A percentile compares a stretch with the other conserved stretches of the same genome.
phyloP scores from a whole-genome alignment of 225 moss, liverwort and hornwort species.

The Sphagnum tenellum region DNA sequence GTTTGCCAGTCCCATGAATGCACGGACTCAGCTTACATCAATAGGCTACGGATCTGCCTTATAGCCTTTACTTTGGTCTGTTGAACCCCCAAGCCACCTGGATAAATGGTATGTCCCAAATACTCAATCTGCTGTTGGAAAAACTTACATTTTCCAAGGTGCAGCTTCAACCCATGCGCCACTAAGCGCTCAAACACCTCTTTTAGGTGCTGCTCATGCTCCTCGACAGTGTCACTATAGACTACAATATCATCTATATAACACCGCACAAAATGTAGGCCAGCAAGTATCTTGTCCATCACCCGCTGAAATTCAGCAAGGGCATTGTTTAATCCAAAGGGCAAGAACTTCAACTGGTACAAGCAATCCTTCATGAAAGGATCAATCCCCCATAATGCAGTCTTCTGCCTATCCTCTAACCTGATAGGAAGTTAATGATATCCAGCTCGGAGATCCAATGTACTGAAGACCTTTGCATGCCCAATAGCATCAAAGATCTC shows the following conservation, averaged over 20 bases:
- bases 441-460: not conserved
- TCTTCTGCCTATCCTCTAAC: not conserved
- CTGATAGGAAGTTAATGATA: not conserved
- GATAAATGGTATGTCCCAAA: not conserved
- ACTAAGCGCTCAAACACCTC: not conserved
- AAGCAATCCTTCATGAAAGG: not conserved
- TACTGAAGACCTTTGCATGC: not conserved
- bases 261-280: slow-evolving; percentile 1
- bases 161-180: not conserved
- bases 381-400: slow-evolving; percentile 6
- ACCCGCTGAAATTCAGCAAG: not conserved
- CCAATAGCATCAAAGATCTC: not conserved
- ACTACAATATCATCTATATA: slow-evolving; percentile 7
- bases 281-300: not conserved
- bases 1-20: not conserved
- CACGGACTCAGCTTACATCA: not conserved
- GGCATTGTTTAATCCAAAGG: slow-evolving; percentile 1
- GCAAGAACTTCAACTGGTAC: slow-evolving; percentile 2
- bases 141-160: not conserved
- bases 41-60: not conserved
- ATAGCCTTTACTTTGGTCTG: not conserved
- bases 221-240: not conserved
- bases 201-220: not conserved
- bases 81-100: not conserved
- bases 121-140: not conserved